phyloP scores from a whole-genome alignment of 2,329 filamentous ascomycete genomes.

The Fusarium keratoplasticum region DNA sequence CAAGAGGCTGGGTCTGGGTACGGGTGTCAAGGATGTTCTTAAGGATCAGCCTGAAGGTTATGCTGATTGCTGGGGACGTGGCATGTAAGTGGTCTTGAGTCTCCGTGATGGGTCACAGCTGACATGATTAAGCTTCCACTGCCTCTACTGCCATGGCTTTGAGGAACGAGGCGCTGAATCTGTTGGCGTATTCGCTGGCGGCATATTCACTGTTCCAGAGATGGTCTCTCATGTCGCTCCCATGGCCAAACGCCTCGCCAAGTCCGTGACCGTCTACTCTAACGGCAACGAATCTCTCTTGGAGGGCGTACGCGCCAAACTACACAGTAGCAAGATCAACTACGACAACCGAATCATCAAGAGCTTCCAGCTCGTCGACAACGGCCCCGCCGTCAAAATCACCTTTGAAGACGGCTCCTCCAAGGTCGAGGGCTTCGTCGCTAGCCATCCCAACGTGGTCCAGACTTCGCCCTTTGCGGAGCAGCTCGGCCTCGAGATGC shows the following conservation, averaged over 20 bases:
- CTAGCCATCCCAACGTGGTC: slow-evolving; percentile 51
- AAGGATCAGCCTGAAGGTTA: slow-evolving; percentile 64
- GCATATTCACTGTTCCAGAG: slow-evolving; percentile 45
- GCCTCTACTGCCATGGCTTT: slow-evolving; percentile 70
- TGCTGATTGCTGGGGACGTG: slow-evolving; percentile 63
- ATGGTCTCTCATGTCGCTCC: slow-evolving; percentile 55
- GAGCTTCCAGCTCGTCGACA: slow-evolving; percentile 44
- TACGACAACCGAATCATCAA: slow-evolving; percentile 52
- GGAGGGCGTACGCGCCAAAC: slow-evolving; percentile 38
- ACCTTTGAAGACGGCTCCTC: slow-evolving; percentile 54
- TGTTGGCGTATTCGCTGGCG: slow-evolving; percentile 60
- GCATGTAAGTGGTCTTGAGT: slow-evolving; percentile 54
- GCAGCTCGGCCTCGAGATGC: slow-evolving; percentile 58
- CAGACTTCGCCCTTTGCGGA: slow-evolving; percentile 55
- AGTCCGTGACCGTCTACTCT: slow-evolving; percentile 63
- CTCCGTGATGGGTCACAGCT: neutral
- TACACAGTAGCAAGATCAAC: slow-evolving; percentile 49
- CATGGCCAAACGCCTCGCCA: slow-evolving; percentile 58
- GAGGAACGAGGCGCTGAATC: slow-evolving; percentile 63
- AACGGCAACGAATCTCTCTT: slow-evolving; percentile 54
- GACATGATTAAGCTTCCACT: slow-evolving; percentile 60
- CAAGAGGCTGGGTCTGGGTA: slow-evolving; percentile 66
- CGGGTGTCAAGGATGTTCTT: slow-evolving; percentile 63
- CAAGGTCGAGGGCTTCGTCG: slow-evolving; percentile 55
- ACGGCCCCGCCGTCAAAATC: slow-evolving; percentile 48